Conservation (phyloP, 768 basidiomycete species). For the Collybiopsis luxurians region DNA sequence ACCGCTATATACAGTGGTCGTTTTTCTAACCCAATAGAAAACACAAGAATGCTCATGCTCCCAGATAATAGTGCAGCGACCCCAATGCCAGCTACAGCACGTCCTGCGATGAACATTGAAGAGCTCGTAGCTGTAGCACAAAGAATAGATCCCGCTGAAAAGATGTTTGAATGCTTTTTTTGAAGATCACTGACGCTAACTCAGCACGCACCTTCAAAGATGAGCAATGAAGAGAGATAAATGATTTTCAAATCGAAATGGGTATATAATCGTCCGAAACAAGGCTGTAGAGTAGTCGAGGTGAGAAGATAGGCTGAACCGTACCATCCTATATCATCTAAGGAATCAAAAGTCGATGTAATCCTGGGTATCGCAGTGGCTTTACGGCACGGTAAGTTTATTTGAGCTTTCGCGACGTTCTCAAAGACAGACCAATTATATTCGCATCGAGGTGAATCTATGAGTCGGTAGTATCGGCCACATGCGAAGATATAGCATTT, state of each 20-base stretch:
- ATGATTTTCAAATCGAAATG: not conserved
- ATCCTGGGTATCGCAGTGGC: conserved; percentile 16
- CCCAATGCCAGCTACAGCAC: conserved; percentile 21
- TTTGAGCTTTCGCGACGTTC: too few relatives aligned
- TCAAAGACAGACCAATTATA: too few relatives aligned
- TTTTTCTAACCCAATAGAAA: conserved; percentile 3
- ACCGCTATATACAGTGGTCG: conserved; percentile 19
- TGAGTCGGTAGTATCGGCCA: too few relatives aligned
- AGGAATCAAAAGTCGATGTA: conserved; percentile 10
- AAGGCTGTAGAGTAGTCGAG: conserved; percentile 31
- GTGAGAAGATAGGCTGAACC: conserved; percentile 13
- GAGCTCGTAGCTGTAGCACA: conserved; percentile 32
- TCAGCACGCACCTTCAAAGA: not conserved
- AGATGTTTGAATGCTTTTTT: conserved; percentile 1
- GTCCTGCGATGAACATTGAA: conserved; percentile 19
- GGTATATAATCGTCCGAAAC: not conserved
- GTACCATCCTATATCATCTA: conserved; percentile 12
- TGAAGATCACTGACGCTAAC: not conserved
- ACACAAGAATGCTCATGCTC: conserved; percentile 18
- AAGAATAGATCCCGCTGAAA: conserved; percentile 24
- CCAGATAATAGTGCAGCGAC: conserved; percentile 17
- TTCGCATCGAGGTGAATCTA: too few relatives aligned
- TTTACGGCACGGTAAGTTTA: too few relatives aligned
- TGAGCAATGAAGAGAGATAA: not conserved
- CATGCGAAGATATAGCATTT: too few relatives aligned